Percentiles rank a stretch among this genome's conserved stretches.
Evolutionary conservation across 345 rosid species (phyloP).

Genomic region (Melaleuca quinquenervia): DNA sequence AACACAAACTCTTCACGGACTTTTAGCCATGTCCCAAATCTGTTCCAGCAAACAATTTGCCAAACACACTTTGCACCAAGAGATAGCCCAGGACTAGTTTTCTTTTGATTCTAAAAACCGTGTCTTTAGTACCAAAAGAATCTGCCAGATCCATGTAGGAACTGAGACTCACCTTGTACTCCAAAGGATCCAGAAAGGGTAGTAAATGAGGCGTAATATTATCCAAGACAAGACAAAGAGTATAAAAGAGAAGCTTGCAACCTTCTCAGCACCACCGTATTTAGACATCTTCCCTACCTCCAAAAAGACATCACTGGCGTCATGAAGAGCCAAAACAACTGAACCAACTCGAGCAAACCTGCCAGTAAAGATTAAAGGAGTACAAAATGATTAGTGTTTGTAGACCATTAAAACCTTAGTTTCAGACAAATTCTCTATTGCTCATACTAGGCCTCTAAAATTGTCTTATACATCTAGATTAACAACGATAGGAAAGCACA

Average conservation of each 20-base stretch:
- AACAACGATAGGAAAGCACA: neutral
- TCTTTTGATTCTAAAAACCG: neutral
- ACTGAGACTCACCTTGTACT: slow-evolving; percentile 72
- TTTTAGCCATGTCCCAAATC: neutral
- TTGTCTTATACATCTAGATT: neutral
- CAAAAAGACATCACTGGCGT: slow-evolving; percentile 86
- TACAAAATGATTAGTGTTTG: neutral
- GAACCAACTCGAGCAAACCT: slow-evolving; percentile 93
- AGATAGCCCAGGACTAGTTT: neutral
- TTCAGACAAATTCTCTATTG: neutral
- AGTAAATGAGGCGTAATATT: slow-evolving; percentile 78
- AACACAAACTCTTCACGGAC: neutral
- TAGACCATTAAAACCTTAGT: neutral
- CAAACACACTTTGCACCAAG: neutral
- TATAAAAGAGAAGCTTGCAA: slow-evolving; percentile 66
- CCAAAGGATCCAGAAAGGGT: slow-evolving; percentile 96
- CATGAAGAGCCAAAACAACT: slow-evolving; percentile 89
- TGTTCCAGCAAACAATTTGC: neutral
- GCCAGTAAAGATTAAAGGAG: slow-evolving; percentile 8
- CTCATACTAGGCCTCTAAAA: neutral
- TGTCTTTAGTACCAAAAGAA: neutral
- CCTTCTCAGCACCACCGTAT: slow-evolving; percentile 71
- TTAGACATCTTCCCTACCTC: slow-evolving; percentile 96
- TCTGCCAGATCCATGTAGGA: neutral
- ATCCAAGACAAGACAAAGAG: slow-evolving; percentile 85